Evolutionary conservation across 495 filamentous ascomycete genomes (phyloP).

Genomic region (Aspergillus asperescens): DNA sequence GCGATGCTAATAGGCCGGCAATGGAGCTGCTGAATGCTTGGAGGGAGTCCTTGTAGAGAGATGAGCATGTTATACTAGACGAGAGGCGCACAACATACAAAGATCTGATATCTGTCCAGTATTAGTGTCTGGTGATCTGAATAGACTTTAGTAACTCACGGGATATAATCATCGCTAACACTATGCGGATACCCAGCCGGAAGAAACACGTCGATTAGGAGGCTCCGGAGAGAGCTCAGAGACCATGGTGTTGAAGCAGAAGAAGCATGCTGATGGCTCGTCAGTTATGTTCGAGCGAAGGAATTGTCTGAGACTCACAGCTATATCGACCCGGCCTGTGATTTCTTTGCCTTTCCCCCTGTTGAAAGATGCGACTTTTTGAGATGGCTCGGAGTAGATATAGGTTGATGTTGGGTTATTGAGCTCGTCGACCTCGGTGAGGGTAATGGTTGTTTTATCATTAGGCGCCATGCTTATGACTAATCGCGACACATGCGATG

Average conservation of each 20-base stretch:
- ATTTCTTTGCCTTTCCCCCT: not conserved
- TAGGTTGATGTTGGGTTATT: conserved; percentile 32
- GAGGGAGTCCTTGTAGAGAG: conserved; percentile 67
- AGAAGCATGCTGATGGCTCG: conserved; percentile 13
- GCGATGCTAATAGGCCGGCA: conserved; percentile 76
- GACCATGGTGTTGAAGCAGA: conserved; percentile 28
- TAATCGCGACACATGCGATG: not conserved
- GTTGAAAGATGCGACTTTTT: not conserved
- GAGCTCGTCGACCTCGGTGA: conserved; percentile 39
- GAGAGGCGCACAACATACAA: conserved; percentile 18
- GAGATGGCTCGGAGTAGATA: conserved; percentile 29
- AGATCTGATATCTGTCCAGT: conserved; percentile 65
- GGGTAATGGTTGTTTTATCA: conserved; percentile 13
- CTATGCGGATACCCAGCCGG: conserved; percentile 88
- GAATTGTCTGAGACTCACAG: conserved; percentile 23
- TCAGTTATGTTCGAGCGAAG: not conserved
- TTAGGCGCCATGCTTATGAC: conserved; percentile 19
- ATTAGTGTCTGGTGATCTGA: not conserved
- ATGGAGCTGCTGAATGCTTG: conserved; percentile 96
- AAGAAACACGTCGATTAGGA: conserved; percentile 61
- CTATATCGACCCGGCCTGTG: conserved; percentile 30
- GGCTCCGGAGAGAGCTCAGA: conserved; percentile 23
- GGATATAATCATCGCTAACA: conserved; percentile 82
- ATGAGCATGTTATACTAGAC: not conserved
- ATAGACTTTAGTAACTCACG: conserved; percentile 45